Evolutionary conservation across 129 eudicot species (phyloP).

Genomic region (Flaveria sonorensis): DNA sequence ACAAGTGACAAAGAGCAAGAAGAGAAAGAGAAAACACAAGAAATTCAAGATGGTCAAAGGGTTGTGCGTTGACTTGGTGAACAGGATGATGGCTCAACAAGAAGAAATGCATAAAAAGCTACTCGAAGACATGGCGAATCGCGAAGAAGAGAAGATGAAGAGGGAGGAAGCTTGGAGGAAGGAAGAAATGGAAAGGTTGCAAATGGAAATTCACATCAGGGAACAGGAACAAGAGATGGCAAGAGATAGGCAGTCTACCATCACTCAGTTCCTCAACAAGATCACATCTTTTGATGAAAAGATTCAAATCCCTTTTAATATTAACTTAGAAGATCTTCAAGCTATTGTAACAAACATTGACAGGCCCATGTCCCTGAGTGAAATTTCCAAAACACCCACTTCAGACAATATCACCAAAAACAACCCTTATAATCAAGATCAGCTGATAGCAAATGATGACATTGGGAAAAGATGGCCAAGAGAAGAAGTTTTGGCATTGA

Average conservation of each 20-base stretch:
- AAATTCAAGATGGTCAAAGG: conserved; percentile 68
- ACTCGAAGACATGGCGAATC: conserved; percentile 60
- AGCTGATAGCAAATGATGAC: conserved; percentile 37
- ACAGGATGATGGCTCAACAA: conserved; percentile 74
- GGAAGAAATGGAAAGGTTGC: conserved; percentile 61
- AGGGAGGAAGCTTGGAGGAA: conserved; percentile 77
- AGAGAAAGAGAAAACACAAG: conserved; percentile 53
- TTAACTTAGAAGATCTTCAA: conserved; percentile 38
- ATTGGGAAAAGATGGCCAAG: conserved; percentile 83
- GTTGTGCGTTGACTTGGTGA: conserved; percentile 58
- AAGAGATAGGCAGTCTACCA: conserved; percentile 58
- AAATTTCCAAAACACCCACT: conserved; percentile 20
- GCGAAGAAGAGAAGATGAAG: conserved; percentile 63
- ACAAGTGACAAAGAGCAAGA: conserved; percentile 30
- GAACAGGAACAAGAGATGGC: conserved; percentile 60
- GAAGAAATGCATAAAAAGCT: conserved; percentile 77
- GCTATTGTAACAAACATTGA: background rate
- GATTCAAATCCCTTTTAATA: conserved; percentile 36
- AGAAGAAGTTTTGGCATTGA: conserved; percentile 81
- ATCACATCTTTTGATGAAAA: conserved; percentile 47
- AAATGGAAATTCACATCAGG: conserved; percentile 54
- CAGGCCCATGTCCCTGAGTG: background rate
- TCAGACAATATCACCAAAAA: conserved; percentile 12
- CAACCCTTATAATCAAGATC: conserved; percentile 17
- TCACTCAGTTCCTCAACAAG: conserved; percentile 59